Percentiles rank a stretch among this genome's conserved stretches.
These are phyloP conservation scores for Ascochyta pisi DNA, from an alignment of 2,329 filamentous ascomycete genomes.

Conservation along the genomic window DNA sequence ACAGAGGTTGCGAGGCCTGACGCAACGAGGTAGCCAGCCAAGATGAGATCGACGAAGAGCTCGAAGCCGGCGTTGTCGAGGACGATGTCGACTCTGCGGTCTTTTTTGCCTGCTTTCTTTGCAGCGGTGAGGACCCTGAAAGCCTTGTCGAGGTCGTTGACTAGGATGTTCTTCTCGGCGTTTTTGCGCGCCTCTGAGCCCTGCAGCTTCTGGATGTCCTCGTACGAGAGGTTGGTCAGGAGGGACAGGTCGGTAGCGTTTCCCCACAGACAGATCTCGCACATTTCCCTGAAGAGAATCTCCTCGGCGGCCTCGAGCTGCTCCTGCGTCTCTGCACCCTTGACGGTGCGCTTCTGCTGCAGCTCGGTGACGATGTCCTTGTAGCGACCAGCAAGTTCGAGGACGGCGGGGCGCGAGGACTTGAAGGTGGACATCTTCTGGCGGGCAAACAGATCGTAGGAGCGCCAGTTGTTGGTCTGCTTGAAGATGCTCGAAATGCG, in stretches of 20 bases:
- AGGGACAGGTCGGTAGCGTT: constrained; percentile 95
- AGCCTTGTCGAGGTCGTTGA: constrained; percentile 79
- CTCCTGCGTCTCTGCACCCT: constrained; percentile 54
- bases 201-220: constrained; percentile 96
- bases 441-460: constrained; percentile 85
- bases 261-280: constrained; percentile 95
- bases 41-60: constrained; percentile 90
- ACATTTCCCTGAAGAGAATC: constrained; percentile 88
- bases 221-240: constrained; percentile 86
- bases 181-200: constrained; percentile 84
- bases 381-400: constrained; percentile 83
- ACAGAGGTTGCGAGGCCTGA: constrained; percentile 84
- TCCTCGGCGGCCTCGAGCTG: constrained; percentile 72
- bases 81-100: constrained; percentile 88
- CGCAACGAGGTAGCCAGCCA: constrained; percentile 88
- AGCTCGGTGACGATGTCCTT: constrained; percentile 74
- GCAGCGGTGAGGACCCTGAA: constrained; percentile 73
- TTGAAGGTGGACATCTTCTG: constrained; percentile 94
- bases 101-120: constrained; percentile 65
- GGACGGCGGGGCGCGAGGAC: constrained; percentile 83
- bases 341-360: constrained; percentile 57
- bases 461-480: constrained; percentile 81
- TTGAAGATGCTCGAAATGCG: constrained; percentile 82
- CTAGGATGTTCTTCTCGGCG: constrained; percentile 88
- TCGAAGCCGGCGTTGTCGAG: constrained; percentile 98